Evolutionary conservation across 495 filamentous ascomycete species (phyloP).

Genomic region (Haplographium delicatum): DNA sequence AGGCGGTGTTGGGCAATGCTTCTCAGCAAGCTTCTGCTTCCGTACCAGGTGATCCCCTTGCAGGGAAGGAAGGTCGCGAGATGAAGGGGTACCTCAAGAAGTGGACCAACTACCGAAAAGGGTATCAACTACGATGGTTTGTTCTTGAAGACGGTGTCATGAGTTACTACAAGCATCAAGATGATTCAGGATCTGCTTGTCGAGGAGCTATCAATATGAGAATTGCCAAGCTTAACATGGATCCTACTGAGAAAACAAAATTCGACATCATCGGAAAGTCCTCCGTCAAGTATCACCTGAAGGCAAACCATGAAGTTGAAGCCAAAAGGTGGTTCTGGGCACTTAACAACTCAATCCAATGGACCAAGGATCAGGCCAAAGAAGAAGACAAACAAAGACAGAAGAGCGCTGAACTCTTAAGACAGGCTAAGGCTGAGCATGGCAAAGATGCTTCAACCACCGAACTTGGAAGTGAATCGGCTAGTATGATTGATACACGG

Average conservation of each 20-base stretch:
- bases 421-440: slow-evolving; percentile 67
- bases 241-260: slow-evolving; percentile 89
- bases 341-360: slow-evolving; percentile 97
- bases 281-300: slow-evolving; percentile 97
- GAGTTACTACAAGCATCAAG: slow-evolving; percentile 99
- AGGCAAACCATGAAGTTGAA: slow-evolving; percentile 92
- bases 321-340: slow-evolving; percentile 97
- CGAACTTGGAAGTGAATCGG: slow-evolving; percentile 46
- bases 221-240: slow-evolving; percentile 92
- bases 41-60: slow-evolving; percentile 57
- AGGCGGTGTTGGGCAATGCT: slow-evolving; percentile 80
- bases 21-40: slow-evolving; percentile 49
- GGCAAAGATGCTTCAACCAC: slow-evolving; percentile 30
- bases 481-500: slow-evolving; percentile 39
- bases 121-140: slow-evolving; percentile 96
- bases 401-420: slow-evolving; percentile 68
- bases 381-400: slow-evolving; percentile 73
- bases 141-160: slow-evolving; percentile 95
- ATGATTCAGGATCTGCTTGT: slow-evolving; percentile 88
- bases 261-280: slow-evolving; percentile 98
- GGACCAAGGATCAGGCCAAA: slow-evolving; percentile 93
- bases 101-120: slow-evolving; percentile 97
- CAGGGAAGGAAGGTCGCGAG: slow-evolving; percentile 81
- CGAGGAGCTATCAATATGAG: slow-evolving; percentile 98
- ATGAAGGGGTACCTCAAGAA: slow-evolving; percentile 99